Evolutionary conservation across 371 early-diverging fungal genomes (phyloP).

Genomic region (Circinella minor): DNA sequence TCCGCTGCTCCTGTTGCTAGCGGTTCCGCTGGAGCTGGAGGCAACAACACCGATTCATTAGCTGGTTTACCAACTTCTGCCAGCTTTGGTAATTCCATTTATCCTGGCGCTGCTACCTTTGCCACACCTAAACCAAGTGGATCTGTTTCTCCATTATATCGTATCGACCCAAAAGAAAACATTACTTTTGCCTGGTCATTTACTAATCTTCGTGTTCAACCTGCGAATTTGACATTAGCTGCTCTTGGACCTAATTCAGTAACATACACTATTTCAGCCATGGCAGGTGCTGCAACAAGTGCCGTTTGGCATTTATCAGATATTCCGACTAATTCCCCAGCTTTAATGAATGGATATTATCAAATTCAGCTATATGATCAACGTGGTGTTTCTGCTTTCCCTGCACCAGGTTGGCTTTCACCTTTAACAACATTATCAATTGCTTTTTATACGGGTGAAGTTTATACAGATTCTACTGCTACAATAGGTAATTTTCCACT

Average conservation of each 20-base stretch:
- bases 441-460: conserved; percentile 44
- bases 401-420: conserved; percentile 45
- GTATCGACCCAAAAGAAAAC: conserved; percentile 44
- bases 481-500: conserved; percentile 3
- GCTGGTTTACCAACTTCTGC: conserved; percentile 44
- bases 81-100: conserved; percentile 40
- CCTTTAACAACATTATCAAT: conserved; percentile 40
- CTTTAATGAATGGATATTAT: conserved; percentile 48
- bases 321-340: conserved; percentile 40
- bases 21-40: conserved; percentile 8
- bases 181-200: conserved; percentile 52
- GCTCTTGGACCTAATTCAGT: conserved; percentile 42
- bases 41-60: background rate
- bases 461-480: conserved; percentile 23
- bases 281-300: conserved; percentile 43
- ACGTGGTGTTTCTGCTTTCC: conserved; percentile 42
- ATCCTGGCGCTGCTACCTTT: conserved; percentile 41
- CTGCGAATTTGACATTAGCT: conserved; percentile 43
- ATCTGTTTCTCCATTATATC: conserved; percentile 51
- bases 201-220: conserved; percentile 39
- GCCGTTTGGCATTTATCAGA: conserved; percentile 48
- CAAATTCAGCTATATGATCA: conserved; percentile 53
- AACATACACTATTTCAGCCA: conserved; percentile 44
- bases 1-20: background rate
- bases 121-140: conserved; percentile 44